Evolutionary conservation across 805 yeast species (phyloP).

Genomic region (Starmerella apis): DNA sequence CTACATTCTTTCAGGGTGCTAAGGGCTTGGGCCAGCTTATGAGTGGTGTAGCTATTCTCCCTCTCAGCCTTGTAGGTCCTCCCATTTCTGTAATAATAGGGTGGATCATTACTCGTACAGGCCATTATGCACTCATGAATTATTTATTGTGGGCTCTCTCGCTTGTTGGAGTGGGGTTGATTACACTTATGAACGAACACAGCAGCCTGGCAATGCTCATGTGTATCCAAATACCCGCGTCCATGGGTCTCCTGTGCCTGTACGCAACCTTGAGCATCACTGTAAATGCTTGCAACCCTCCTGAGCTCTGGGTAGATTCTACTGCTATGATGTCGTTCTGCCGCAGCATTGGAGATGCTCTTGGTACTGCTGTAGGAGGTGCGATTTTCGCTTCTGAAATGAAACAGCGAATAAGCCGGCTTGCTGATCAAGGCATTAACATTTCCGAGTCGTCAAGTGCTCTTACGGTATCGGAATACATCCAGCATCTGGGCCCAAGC

Average conservation of each 20-base stretch:
- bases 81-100: slow-evolving; percentile 36
- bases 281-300: slow-evolving; percentile 28
- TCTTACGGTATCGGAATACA: slow-evolving; percentile 19
- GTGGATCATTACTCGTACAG: slow-evolving; percentile 33
- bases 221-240: slow-evolving; percentile 38
- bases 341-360: slow-evolving; percentile 28
- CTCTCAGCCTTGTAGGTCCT: slow-evolving; percentile 35
- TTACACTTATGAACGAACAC: slow-evolving; percentile 34
- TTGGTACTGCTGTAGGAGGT: slow-evolving; percentile 32
- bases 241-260: slow-evolving; percentile 41
- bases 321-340: slow-evolving; percentile 29
- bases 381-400: slow-evolving; percentile 27
- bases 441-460: slow-evolving; percentile 22
- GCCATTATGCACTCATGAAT: slow-evolving; percentile 36
- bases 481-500: slow-evolving; percentile 18
- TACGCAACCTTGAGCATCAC: slow-evolving; percentile 35
- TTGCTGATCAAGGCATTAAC: slow-evolving; percentile 10
- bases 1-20: slow-evolving; percentile 45
- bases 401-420: slow-evolving; percentile 11
- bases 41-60: slow-evolving; percentile 40
- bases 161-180: slow-evolving; percentile 39
- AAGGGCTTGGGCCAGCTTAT: slow-evolving; percentile 35
- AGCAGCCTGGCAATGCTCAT: slow-evolving; percentile 34
- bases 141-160: slow-evolving; percentile 34
- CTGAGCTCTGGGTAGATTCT: slow-evolving; percentile 27